These are phyloP conservation scores for Rhizodiscina lignyota DNA, from an alignment of 495 filamentous ascomycete species.

Conservation along the genomic window DNA sequence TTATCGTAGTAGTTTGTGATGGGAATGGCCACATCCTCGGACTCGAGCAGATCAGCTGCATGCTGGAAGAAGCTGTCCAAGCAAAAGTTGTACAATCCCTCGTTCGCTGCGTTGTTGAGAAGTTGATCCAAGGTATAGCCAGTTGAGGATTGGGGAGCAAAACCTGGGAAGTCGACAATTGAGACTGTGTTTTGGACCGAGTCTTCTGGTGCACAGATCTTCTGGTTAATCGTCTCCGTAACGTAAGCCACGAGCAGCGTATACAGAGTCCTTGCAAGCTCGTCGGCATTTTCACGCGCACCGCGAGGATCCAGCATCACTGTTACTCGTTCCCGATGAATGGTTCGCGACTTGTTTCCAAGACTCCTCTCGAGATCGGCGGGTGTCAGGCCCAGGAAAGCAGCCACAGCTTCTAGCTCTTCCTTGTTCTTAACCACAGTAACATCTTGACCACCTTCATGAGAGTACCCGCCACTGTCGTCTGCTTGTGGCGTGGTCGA, in stretches of 20 bases:
- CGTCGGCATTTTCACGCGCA: conserved; percentile 80
- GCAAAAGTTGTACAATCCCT: conserved; percentile 81
- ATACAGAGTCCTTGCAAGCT: conserved; percentile 83
- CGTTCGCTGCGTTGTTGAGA: conserved; percentile 82
- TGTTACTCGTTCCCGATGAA: conserved; percentile 86
- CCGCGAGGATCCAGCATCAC: conserved; percentile 91
- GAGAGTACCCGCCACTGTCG: conserved; percentile 89
- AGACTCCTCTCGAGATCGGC: conserved; percentile 73
- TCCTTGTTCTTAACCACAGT: conserved; percentile 91
- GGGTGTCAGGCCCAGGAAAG: conserved; percentile 72
- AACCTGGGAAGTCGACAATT: conserved; percentile 92
- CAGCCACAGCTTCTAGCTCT: conserved; percentile 66
- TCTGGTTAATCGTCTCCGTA: conserved; percentile 83
- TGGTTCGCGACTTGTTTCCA: conserved; percentile 88
- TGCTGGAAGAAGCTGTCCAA: conserved; percentile 91
- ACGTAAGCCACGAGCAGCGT: conserved; percentile 89
- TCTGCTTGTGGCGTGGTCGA: conserved; percentile 62
- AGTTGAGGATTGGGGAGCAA: conserved; percentile 66
- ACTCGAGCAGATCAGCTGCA: conserved; percentile 79
- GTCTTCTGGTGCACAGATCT: conserved; percentile 74
- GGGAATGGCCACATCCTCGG: conserved; percentile 75
- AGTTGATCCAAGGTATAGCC: conserved; percentile 81
- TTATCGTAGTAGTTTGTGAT: conserved; percentile 97
- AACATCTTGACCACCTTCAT: conserved; percentile 74
- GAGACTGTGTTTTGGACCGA: conserved; percentile 83